These are phyloP conservation scores for Orychophragmus violaceus DNA, from an alignment of 345 rosid species.

Conservation along the genomic window DNA sequence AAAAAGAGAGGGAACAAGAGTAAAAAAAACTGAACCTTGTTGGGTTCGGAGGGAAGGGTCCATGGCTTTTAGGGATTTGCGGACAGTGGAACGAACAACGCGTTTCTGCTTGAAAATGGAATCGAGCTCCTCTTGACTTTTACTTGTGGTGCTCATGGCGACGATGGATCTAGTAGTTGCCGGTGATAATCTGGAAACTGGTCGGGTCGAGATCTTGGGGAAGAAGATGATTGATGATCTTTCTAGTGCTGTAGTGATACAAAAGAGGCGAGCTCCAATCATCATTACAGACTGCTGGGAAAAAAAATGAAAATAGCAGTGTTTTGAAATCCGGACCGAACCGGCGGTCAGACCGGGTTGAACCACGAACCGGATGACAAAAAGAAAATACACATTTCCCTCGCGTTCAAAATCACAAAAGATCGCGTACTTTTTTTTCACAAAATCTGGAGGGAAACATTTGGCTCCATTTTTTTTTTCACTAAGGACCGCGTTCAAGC, in stretches of 20 bases:
- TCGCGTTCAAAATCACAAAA: no score
- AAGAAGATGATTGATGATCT: slow-evolving; percentile 17
- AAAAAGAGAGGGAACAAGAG: neutral
- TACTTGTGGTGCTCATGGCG: slow-evolving; percentile 27
- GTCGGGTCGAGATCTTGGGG: slow-evolving; percentile 22
- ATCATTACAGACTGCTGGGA: slow-evolving; percentile 9
- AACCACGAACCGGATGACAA: no score
- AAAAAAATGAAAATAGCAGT: neutral
- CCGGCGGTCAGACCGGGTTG: no score
- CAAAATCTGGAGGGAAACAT: no score
- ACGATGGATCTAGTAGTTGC: neutral
- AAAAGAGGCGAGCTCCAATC: slow-evolving; percentile 23
- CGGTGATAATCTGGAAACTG: slow-evolving; percentile 13
- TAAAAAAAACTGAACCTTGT: slow-evolving; percentile 37
- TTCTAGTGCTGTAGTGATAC: slow-evolving; percentile 11
- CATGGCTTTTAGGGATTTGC: slow-evolving; percentile 70
- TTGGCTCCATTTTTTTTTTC: slow-evolving; percentile 12
- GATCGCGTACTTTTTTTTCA: no score
- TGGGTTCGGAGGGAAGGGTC: slow-evolving; percentile 66
- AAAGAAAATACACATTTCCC: slow-evolving; percentile 2
- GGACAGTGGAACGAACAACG: slow-evolving; percentile 58
- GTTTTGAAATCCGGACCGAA: no score
- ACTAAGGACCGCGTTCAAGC: neutral
- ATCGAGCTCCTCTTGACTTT: slow-evolving; percentile 38
- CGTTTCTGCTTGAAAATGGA: slow-evolving; percentile 61